Base-by-base conservation (phyloP, 2,329 filamentous ascomycete species). In the Sporothrix luriei region DNA sequence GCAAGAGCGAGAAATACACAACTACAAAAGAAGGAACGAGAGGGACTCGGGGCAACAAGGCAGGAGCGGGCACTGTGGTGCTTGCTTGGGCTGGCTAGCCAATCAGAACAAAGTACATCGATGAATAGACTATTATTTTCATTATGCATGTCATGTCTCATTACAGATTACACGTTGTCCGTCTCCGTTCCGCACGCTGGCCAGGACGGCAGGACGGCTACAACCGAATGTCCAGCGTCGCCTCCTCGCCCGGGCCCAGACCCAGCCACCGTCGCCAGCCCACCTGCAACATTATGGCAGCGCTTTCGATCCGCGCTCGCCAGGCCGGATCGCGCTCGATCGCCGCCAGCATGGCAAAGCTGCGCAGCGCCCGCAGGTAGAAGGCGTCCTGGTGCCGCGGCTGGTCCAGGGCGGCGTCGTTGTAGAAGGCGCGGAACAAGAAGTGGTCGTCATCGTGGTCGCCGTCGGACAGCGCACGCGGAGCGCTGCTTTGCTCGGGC, bases 381-480 rank as follows among this genome's bases (percentile, higher is more conserved):
- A 67, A 67, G 19, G 65, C 33, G 51, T 67, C 65, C 38, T 55
- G 65, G 65, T 67, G 65, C 29, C 48, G 62, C 46, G 62, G 62
- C 29, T 51, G 21, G 13, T 13, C 29, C 19, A 66, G 62, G 2
- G 29, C 3, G 2, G 26, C 1, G 48, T 66, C 62, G 62, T 33
- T 43, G 62, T 66, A 54, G 13, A 66, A 66, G 19, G 49, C 62
- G 19, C 48, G 26, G 21, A 66, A 21, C 19, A 66, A 4, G 4
- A 33, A 49, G 61, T 49, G 21, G 19, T 38, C 19, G 16, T 51
- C 62, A 3, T 33, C 19, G 26, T 14, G 9, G 16, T n/a, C n/a
- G n/a, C n/a, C n/a, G n/a, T n/a, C n/a, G n/a, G n/a, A 33, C 1
- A 33, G 4, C n/a, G n/a, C n/a, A n/a, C n/a, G n/a, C n/a, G 33